Base-by-base conservation (phyloP, 805 yeast species). In the Metschnikowia lochheadii region DNA sequence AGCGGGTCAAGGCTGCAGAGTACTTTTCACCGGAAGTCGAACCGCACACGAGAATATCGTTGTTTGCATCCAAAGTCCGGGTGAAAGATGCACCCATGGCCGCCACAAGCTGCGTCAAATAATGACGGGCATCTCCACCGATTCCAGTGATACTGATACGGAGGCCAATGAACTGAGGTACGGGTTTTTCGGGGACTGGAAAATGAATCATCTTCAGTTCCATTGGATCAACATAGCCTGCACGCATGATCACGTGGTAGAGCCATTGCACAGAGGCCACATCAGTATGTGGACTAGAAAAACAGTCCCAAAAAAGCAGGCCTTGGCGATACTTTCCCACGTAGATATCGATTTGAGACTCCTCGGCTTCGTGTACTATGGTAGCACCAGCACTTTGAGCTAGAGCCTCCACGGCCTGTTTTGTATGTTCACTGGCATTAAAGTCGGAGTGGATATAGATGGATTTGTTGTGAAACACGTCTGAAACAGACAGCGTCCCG, bases 111-210 rank as follows among this genome's bases (percentile, higher is more conserved):
- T 75, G 75, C 48, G 83, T 82, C 34, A 94, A 67, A 59, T 89
- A 92, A 36, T 73, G 69, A 40, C 99, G 70, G 1, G 96, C 87
- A 61, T 87, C 94, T 0, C 97, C 97, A 20, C 86, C 79, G 62
- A 87, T 90, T 59, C 89, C 89, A 0, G 97, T 84, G 3, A 88
- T 79, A 8, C 89, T 77, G 10, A 89, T 78, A 3, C 75, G 69
- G 36, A 82, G 64, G n/a, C 78, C 75, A 14, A 69, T 68, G 73
- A 86, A 79, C 5, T 75, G 81, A 1, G 78, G 71, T 2, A 89
- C 57, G 0, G 82, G 82, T 1, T 64, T 70, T 20, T 65, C 63
- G 5, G 82, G 84, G 3, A 75, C 71, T 0, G 98, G 98, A 60
- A 83, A 82, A 59, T 87, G 90, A 5, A 89, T 74, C 15, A 91